Percentiles rank a stretch among this genome's conserved stretches.
These are phyloP conservation scores for Eucalyptus shirleyi DNA, from an alignment of 345 rosid species.

Conservation along the genomic window DNA sequence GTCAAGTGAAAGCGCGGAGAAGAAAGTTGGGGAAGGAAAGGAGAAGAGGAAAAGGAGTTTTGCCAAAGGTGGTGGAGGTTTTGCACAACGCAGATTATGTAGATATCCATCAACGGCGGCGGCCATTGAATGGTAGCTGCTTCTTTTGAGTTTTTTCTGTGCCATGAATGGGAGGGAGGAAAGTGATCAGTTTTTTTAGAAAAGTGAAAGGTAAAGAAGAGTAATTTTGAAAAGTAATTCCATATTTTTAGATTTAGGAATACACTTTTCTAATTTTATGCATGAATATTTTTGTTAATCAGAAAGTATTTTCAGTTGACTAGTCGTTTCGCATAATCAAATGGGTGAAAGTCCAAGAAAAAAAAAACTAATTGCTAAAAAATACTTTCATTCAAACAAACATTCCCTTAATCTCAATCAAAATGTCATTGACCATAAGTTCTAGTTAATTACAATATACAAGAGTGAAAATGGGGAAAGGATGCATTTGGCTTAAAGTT, in stretches of 20 bases:
- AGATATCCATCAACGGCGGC: neutral
- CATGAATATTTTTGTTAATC: too few species aligned
- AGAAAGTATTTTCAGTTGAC: too few species aligned
- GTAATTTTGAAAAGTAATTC: too few species aligned
- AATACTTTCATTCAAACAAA: too few species aligned
- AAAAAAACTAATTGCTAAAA: too few species aligned
- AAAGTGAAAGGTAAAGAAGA: too few species aligned
- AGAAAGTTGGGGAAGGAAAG: neutral
- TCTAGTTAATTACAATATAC: neutral
- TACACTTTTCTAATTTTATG: too few species aligned
- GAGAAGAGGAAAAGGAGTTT: neutral
- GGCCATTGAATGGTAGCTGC: neutral
- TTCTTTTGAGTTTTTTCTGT: neutral
- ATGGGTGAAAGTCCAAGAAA: too few species aligned
- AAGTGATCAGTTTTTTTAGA: neutral
- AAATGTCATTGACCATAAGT: neutral
- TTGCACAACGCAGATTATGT: neutral
- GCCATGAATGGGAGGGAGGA: neutral
- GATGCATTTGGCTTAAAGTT: neutral
- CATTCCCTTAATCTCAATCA: neutral
- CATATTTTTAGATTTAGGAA: too few species aligned
- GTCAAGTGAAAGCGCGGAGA: neutral
- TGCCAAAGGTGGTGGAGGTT: neutral
- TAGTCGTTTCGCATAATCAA: too few species aligned
- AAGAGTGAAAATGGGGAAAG: neutral